phyloP scores from a whole-genome alignment of 75 land plant species.

The Azolla pinnata region DNA sequence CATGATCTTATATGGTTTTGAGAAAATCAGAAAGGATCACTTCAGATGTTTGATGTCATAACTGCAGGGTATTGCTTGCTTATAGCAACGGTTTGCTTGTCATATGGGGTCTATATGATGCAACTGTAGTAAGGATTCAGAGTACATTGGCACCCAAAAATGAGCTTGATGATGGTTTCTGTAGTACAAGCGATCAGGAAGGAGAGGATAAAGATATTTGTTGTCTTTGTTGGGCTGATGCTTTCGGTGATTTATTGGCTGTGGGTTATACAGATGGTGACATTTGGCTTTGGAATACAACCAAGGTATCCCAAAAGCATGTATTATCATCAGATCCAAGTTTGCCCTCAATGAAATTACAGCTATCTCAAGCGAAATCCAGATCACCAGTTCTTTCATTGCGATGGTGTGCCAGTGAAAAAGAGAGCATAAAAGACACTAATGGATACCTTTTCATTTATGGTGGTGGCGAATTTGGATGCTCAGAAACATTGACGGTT shows the following conservation, averaged over 20 bases:
- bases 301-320: slow-evolving; percentile 21
- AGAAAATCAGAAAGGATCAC: no score
- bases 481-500: slow-evolving; percentile 78
- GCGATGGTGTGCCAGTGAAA: slow-evolving; percentile 42
- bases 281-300: slow-evolving; percentile 57
- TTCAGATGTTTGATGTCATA: no score
- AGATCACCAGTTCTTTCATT: slow-evolving; percentile 78
- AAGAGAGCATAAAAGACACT: slow-evolving; percentile 23
- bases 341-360: slow-evolving; percentile 44
- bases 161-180: background rate
- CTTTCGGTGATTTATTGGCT: slow-evolving; percentile 42
- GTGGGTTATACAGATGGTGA: slow-evolving; percentile 76
- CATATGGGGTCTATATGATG: slow-evolving; percentile 69
- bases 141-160: slow-evolving; percentile 9
- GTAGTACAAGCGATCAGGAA: slow-evolving; percentile 14
- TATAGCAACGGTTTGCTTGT: slow-evolving; percentile 78
- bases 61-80: slow-evolving; percentile 66
- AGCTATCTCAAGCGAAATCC: slow-evolving; percentile 39
- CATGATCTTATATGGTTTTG: no score
- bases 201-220: slow-evolving; percentile 60
- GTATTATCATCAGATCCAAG: slow-evolving; percentile 5
- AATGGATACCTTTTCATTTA: slow-evolving; percentile 59
- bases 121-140: slow-evolving; percentile 17
- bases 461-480: slow-evolving; percentile 81
- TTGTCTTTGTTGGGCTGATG: slow-evolving; percentile 66